phyloP scores from a whole-genome alignment of 768 basidiomycete species.

The Holtermanniella nyarrowii region DNA sequence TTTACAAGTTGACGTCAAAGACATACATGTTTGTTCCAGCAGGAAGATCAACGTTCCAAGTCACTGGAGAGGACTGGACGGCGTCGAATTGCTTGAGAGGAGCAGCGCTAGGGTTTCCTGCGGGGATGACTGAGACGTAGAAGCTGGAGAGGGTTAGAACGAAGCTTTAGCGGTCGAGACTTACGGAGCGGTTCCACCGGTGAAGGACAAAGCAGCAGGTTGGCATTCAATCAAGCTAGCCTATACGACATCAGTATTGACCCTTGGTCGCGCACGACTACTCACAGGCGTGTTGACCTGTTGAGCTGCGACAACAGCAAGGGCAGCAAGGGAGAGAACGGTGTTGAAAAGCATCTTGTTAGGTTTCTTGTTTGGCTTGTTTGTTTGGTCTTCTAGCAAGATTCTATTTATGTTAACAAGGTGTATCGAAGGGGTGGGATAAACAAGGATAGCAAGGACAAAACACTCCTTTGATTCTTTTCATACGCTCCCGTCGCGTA shows the following conservation, averaged over 20 bases:
- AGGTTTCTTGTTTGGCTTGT: too few relatives aligned
- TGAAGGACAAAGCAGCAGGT: conserved; percentile 16
- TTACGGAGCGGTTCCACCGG: conserved; percentile 9
- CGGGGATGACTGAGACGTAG: conserved; percentile 24
- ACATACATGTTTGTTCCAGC: conserved; percentile 24
- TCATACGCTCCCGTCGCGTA: too few relatives aligned
- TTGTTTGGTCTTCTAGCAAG: too few relatives aligned
- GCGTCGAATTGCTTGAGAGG: conserved; percentile 12
- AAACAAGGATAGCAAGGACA: too few relatives aligned
- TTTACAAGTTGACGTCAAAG: neutral
- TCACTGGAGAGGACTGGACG: conserved; percentile 11
- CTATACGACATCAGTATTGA: conserved; percentile 4
- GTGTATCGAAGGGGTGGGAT: too few relatives aligned
- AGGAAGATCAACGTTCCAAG: conserved; percentile 22
- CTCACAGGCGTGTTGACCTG: neutral
- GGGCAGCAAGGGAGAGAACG: neutral
- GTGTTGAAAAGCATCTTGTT: neutral
- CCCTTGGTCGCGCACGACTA: neutral
- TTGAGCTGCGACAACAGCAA: neutral
- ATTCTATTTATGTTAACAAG: too few relatives aligned
- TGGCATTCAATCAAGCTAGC: conserved; percentile 26
- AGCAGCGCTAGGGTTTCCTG: conserved; percentile 14
- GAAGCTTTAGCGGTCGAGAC: too few relatives aligned
- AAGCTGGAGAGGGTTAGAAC: too few relatives aligned
- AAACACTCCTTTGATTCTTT: too few relatives aligned